Evolutionary conservation across 2,329 filamentous ascomycete genomes (phyloP).

Genomic region (Talaromyces funiculosus): DNA sequence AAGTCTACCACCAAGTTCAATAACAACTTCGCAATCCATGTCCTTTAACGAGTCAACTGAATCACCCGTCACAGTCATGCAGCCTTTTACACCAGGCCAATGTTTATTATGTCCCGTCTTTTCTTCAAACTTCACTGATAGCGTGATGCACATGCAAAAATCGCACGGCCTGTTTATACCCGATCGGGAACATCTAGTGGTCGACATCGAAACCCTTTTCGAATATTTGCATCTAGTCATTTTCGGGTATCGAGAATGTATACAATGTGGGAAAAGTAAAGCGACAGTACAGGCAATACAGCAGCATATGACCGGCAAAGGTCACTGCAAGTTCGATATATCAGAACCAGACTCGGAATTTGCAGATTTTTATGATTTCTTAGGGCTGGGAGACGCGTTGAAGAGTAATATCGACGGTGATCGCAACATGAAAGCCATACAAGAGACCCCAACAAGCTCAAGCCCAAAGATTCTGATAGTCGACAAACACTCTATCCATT

Average conservation of each 20-base stretch:
- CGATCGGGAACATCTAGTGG: constrained; percentile 6
- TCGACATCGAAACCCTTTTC: constrained; percentile 11
- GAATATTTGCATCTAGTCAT: constrained; percentile 13
- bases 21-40: not conserved
- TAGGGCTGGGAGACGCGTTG: not conserved
- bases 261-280: constrained; percentile 8
- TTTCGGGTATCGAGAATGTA: constrained; percentile 11
- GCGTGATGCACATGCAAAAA: constrained; percentile 12
- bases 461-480: not conserved
- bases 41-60: not conserved
- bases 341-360: constrained; percentile 7
- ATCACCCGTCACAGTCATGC: not conserved
- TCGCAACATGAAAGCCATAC: not conserved
- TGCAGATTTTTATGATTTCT: constrained; percentile 11
- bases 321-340: constrained; percentile 11
- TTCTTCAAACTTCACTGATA: not conserved
- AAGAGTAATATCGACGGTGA: not conserved
- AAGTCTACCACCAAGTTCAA: not conserved
- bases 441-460: not conserved
- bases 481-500: constrained; percentile 3
- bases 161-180: constrained; percentile 11
- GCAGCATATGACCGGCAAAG: constrained; percentile 12
- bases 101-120: constrained; percentile 6
- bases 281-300: constrained; percentile 11
- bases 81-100: constrained; percentile 9